Evolutionary conservation across 2,329 filamentous ascomycete species (phyloP).

Genomic region (Cadophora sp.): DNA sequence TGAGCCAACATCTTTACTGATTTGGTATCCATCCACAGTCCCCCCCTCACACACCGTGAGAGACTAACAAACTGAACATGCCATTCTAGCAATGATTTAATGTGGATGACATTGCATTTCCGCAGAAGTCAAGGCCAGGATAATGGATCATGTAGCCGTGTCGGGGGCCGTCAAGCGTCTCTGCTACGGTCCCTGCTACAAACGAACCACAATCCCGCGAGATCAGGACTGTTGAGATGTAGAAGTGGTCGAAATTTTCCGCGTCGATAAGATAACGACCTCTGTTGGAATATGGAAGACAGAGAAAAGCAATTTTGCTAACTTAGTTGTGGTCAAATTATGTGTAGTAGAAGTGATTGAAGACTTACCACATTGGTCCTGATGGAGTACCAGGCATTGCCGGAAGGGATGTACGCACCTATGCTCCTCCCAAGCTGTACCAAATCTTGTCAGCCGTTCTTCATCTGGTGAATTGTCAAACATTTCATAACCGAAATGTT

Average conservation of each 20-base stretch:
- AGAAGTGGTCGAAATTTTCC: not conserved
- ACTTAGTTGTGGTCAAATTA: not conserved
- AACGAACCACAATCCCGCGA: not conserved
- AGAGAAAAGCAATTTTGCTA: not conserved
- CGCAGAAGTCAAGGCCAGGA: not conserved
- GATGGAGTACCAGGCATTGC: not conserved
- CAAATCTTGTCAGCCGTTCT: too few species aligned
- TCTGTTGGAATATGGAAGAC: not conserved
- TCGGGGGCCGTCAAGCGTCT: not conserved
- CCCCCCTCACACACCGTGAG: too few species aligned
- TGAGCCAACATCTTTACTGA: too few species aligned
- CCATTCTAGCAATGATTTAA: not conserved
- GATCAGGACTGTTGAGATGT: not conserved
- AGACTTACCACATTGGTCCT: not conserved
- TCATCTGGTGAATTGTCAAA: too few species aligned
- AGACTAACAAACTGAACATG: not conserved
- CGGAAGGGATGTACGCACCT: too few species aligned
- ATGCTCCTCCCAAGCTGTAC: too few species aligned
- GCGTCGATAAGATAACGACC: not conserved
- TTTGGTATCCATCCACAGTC: too few species aligned
- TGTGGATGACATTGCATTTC: not conserved
- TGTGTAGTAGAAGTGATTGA: not conserved
- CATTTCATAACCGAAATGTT: too few species aligned
- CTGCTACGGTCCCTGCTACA: not conserved
- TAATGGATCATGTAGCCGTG: not conserved